phyloP scores from a whole-genome alignment of 2,329 filamentous ascomycete genomes.

The Colletotrichum siamense region DNA sequence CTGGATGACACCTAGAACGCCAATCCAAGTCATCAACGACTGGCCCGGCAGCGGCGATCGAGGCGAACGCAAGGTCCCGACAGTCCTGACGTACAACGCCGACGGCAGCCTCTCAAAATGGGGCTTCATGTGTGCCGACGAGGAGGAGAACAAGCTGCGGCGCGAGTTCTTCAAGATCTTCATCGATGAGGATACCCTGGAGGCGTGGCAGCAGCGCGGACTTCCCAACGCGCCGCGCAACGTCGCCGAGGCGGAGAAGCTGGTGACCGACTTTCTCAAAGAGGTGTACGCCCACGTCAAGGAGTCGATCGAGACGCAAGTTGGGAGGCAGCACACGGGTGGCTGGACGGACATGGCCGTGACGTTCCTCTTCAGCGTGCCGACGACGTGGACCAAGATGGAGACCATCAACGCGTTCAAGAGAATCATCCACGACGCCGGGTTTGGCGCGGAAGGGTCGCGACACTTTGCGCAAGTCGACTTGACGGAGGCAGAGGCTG shows the following conservation, averaged over 20 bases:
- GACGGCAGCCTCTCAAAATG: conserved; percentile 50
- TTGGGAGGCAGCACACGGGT: conserved; percentile 37
- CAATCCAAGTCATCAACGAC: conserved; percentile 53
- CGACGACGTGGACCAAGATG: conserved; percentile 60
- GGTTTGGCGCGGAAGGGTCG: conserved; percentile 50
- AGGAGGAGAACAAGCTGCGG: conserved; percentile 43
- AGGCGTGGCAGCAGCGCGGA: conserved; percentile 46
- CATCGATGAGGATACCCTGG: conserved; percentile 51
- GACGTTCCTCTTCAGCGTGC: conserved; percentile 62
- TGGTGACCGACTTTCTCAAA: conserved; percentile 54
- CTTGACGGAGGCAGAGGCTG: conserved; percentile 54
- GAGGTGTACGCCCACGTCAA: conserved; percentile 56
- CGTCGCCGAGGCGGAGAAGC: conserved; percentile 47
- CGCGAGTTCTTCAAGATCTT: conserved; percentile 63
- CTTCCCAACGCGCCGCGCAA: conserved; percentile 46
- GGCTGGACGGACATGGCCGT: conserved; percentile 52
- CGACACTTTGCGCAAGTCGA: conserved; percentile 45
- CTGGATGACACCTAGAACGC: conserved; percentile 39
- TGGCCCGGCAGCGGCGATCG: conserved; percentile 59
- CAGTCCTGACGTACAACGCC: conserved; percentile 52
- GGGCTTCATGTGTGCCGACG: conserved; percentile 58
- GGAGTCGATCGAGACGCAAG: conserved; percentile 45
- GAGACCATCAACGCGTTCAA: conserved; percentile 58
- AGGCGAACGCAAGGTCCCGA: conserved; percentile 61
- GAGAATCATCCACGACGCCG: conserved; percentile 48